phyloP scores from a whole-genome alignment of 2,329 filamentous ascomycete species.

The Stagonosporopsis vannaccii region DNA sequence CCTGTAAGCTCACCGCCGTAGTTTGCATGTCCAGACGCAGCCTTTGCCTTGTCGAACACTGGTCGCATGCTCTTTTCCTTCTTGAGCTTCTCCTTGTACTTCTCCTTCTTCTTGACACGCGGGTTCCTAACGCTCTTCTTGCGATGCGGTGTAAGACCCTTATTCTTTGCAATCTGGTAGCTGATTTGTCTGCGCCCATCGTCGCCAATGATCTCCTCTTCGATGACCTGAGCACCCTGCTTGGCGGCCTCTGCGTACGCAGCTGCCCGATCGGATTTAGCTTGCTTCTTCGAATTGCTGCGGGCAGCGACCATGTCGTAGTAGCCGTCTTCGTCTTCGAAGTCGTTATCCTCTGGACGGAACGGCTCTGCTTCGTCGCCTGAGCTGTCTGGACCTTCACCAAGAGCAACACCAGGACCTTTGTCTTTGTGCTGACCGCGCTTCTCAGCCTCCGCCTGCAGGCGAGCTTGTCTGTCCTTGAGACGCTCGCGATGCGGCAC shows the following conservation, averaged over 20 bases:
- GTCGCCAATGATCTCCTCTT: constrained; percentile 73
- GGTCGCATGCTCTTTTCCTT: constrained; percentile 88
- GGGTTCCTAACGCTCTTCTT: constrained; percentile 97
- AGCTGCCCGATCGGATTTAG: constrained; percentile 73
- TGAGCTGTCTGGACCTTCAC: constrained; percentile 70
- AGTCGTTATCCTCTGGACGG: constrained; percentile 48
- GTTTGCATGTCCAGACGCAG: constrained; percentile 65
- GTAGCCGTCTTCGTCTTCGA: constrained; percentile 73
- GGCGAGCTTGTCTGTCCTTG: constrained; percentile 81
- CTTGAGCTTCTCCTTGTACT: constrained; percentile 97
- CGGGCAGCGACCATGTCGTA: constrained; percentile 84
- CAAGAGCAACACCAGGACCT: constrained; percentile 67
- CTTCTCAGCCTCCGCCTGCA: constrained; percentile 87
- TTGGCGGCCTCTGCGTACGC: constrained; percentile 63
- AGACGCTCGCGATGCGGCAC: constrained; percentile 89
- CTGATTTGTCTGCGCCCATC: constrained; percentile 93
- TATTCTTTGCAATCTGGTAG: constrained; percentile 97
- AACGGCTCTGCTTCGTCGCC: constrained; percentile 65
- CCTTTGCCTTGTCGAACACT: constrained; percentile 82
- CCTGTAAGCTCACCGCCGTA: constrained; percentile 93
- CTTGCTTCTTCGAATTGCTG: constrained; percentile 71
- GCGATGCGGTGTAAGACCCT: constrained; percentile 85
- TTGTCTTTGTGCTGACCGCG: constrained; percentile 70
- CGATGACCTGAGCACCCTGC: constrained; percentile 67
- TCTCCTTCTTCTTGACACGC: constrained; percentile 96